Base-by-base conservation (phyloP, 257 asterid species). In the Schizonepeta tenuifolia region DNA sequence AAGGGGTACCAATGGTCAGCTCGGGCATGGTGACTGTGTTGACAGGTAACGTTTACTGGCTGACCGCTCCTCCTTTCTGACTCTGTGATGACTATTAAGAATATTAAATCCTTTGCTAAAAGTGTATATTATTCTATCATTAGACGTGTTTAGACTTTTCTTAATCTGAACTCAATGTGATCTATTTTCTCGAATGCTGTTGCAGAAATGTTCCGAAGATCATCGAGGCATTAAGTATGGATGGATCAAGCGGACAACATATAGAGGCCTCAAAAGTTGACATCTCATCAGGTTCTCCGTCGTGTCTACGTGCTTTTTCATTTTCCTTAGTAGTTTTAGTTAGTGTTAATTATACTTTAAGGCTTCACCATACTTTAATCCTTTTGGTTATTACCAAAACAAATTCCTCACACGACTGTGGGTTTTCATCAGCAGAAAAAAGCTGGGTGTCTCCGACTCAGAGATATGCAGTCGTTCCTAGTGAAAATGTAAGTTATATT, bases 1-100 rank as follows among this genome's bases (percentile, higher is more conserved):
- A 74, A 85, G 98, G 82, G 98, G 99, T 51, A 94, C 98, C 64
- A 91, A 94, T 56, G 99, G 99, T 71, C 99, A 94, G 86, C 97
- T 94, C 56, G 99, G 98, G 60, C 99, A 88, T 75, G 97, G 97
- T 53, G 97, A 88, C 79, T 65, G 94, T 41, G 84, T 84, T 65
- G 99, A 94, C 77, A 60, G 96, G 98, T 94, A 86, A 82, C 50
- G 28, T 6, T 3, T 14, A 2, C 13, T 44, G 49, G 8, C 47
- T 56, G 22, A 24, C 56, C 44, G 38, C 13, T 20, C 28, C 9
- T 13, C 43, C 28, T 28, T 35, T 65, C 41, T n/a, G 38, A 21
- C 46, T 3, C 18, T 31, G 36, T 38, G 21, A 31, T 5, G 8
- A 28, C 24, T 7, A 75, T 58, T 14, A 10, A 9, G 2, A n/a